Evolutionary conservation across 495 filamentous ascomycete species (phyloP), one percentile per base, ranked within the genome.

Genomic region (Platismatia glauca): DNA sequence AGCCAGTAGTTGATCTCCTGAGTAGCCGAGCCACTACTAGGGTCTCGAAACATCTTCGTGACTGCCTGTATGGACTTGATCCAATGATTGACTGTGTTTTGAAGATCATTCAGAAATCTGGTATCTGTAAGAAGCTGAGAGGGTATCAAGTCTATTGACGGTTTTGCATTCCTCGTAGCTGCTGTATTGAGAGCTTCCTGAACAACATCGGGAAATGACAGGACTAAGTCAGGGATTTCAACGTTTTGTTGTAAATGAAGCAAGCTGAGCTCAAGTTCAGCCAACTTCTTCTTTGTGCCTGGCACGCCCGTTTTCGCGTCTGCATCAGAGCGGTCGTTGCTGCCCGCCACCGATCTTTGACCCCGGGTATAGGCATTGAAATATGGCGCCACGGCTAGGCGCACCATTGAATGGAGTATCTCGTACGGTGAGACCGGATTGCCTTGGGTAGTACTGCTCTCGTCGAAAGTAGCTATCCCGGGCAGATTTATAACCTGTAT

Each of bases 1-100:
- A 97, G 74, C 94, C 94, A 99, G 68, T 97, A 99, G 70, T 96
- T 96, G 69, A 97, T 95, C 71, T 99, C 94, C 71, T 97, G 95
- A 24, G 87, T 90, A 15, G 94, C 95, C 38, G 90, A 94, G 9
- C 91, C 90, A 53, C 88, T 91, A 37, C 87, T 85, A 7, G 90
- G 86, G 68, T 97, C 94, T 66, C 91, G 82, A 39, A 90, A 88
- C 79, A 95, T 88, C 76, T 91, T 94, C 18, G 94, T 97, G 70
- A 97, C 92, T n/a, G 88, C 86, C 74, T 95, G 91, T 64, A 99
- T 97, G 13, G 92, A 95, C 76, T 95, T 91, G 74, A 97, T 97
- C 94, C 94, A 99, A 66, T 85, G 83, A 76, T 96, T 97, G 55
- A 96, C 94, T 18, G 84, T 91, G 59, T 89, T 87, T 70, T 97